Evolutionary conservation across 148 eudicot genomes (phyloP), one percentile per base, ranked within the genome.

Genomic region (Amaranthus palmeri): DNA sequence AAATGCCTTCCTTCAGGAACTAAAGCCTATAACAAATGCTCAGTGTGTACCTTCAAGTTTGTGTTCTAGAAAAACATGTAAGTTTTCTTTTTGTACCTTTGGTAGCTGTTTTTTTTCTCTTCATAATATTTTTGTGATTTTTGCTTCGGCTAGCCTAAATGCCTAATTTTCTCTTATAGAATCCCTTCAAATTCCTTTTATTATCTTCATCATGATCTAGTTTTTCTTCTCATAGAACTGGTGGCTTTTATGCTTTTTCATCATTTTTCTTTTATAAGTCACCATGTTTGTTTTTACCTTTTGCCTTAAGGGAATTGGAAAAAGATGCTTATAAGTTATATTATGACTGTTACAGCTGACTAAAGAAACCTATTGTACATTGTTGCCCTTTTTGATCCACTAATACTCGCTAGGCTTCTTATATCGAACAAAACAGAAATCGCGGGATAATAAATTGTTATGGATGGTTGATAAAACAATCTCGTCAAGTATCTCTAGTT

Each of bases 61-160:
- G 54, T 69, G 49, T 13, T 18, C 61, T n/a, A 68, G 15, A 54
- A 75, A 58, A 71, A 4, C 70, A 63, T 68, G 85, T 82, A 62
- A 70, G 81, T 58, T 70, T 36, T 46, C 47, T 41, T 56, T 11
- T 14, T 46, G 6, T 50, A 40, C 58, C 49, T 56, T 79, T 43
- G 57, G 11, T 42, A 13, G 25, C 69, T 61, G 49, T n/a, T 6
- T 63, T 68, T 45, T 12, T 25, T 25, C 36, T 25, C 36, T 25
- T 25, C 36, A 25, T 25, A 25, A 25, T 25, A 25, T 25, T 25
- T 25, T 25, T 25, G 36, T 25, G 36, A 25, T 25, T 25, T 25
- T 25, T 25, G 36, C 36, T 25, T 25, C 36, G 36, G 36, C 36
- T 1, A 0, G 1, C n/a, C n/a, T n/a, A n/a, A n/a, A n/a, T n/a